phyloP scores from a whole-genome alignment of 805 yeast genomes.

The Barnettozyma populi region DNA sequence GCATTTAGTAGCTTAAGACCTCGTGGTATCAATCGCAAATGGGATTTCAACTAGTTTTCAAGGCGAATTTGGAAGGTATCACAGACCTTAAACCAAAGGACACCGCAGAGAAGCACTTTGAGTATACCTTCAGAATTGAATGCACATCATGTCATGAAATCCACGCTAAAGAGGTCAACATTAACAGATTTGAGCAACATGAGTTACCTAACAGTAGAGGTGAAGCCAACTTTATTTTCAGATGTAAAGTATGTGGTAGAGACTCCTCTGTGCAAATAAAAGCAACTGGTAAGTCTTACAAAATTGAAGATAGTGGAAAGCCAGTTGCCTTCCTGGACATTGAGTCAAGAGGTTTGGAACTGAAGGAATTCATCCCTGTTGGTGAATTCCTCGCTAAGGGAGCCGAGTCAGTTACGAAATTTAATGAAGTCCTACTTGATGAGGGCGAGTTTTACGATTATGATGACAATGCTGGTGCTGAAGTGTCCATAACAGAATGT shows the following conservation, averaged over 20 bases:
- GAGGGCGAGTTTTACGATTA: constrained; percentile 95
- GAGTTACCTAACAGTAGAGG: constrained; percentile 71
- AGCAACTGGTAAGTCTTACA: constrained; percentile 22
- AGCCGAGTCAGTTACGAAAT: constrained; percentile 43
- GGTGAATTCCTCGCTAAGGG: constrained; percentile 58
- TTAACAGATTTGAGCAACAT: constrained; percentile 61
- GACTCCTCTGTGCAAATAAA: constrained; percentile 23
- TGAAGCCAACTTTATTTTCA: constrained; percentile 76
- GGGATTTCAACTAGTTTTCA: constrained; percentile 27
- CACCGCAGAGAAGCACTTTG: constrained; percentile 54
- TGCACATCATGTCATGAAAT: constrained; percentile 78
- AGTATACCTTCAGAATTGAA: constrained; percentile 65
- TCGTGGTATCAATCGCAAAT: constrained; percentile 2
- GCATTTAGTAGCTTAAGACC: not conserved
- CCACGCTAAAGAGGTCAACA: constrained; percentile 64
- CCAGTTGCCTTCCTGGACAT: constrained; percentile 53
- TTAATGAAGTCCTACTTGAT: constrained; percentile 60
- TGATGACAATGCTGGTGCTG: constrained; percentile 76
- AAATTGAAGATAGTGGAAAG: constrained; percentile 37
- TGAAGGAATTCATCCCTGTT: constrained; percentile 60
- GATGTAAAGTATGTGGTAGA: constrained; percentile 57
- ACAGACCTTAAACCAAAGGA: constrained; percentile 53
- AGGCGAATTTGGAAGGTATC: constrained; percentile 33
- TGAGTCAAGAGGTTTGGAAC: constrained; percentile 83
- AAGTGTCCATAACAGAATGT: constrained; percentile 77